phyloP scores from a whole-genome alignment of 2,329 filamentous ascomycete genomes.

The Alternaria hordeiaustralica region DNA sequence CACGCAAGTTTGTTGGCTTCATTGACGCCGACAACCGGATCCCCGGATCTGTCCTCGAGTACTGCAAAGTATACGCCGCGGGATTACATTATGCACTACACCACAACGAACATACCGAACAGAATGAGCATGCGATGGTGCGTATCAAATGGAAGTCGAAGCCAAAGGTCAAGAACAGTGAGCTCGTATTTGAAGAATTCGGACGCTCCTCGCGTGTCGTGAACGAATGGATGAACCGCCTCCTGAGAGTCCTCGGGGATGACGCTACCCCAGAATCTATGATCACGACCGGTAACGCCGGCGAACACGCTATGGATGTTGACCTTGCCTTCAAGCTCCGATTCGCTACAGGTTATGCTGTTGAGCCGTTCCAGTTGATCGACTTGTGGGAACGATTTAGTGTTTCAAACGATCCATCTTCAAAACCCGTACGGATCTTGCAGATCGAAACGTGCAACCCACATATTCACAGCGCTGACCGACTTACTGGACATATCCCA shows the following conservation, averaged over 20 bases:
- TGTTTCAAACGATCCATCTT: neutral
- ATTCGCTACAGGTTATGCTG: constrained; percentile 24
- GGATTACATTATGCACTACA: constrained; percentile 15
- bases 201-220: constrained; percentile 23
- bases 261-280: neutral
- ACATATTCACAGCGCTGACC: constrained; percentile 19
- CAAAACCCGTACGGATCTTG: constrained; percentile 11
- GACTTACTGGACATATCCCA: constrained; percentile 17
- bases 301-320: constrained; percentile 23
- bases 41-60: constrained; percentile 22
- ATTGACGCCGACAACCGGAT: constrained; percentile 27
- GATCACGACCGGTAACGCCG: constrained; percentile 21
- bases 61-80: constrained; percentile 26
- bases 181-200: constrained; percentile 12
- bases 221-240: constrained; percentile 21
- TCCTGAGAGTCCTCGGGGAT: neutral
- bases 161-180: constrained; percentile 15
- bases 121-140: constrained; percentile 16
- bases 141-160: constrained; percentile 29
- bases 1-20: constrained; percentile 17
- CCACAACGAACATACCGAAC: neutral
- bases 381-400: constrained; percentile 15
- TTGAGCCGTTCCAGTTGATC: constrained; percentile 23
- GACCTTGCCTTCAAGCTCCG: constrained; percentile 16
- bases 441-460: constrained; percentile 22